These are phyloP conservation scores for Capsaspora owczarzaki DNA, from an alignment of 78 protist species.

Conservation along the genomic window DNA sequence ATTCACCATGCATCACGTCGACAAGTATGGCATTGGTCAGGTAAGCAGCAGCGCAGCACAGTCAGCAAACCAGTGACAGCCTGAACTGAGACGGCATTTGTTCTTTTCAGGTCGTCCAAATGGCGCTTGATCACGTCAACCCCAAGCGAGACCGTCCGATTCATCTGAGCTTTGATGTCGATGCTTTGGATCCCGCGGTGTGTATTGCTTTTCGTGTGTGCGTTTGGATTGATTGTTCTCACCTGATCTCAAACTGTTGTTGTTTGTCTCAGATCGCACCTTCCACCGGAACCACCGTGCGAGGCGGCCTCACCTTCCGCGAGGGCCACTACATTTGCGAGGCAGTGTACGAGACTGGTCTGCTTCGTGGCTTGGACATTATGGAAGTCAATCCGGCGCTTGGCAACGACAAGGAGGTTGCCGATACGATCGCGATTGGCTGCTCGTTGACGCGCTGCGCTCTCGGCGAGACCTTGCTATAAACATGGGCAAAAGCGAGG, in stretches of 20 bases:
- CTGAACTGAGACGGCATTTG: no score
- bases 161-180: slow-evolving; percentile 32
- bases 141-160: slow-evolving; percentile 5
- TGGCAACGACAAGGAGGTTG: not conserved
- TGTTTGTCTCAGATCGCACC: not conserved
- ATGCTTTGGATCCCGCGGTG: slow-evolving; percentile 32
- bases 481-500: no score
- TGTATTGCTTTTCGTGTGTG: not conserved
- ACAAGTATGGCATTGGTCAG: slow-evolving; percentile 25
- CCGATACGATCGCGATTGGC: not conserved
- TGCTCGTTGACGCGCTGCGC: slow-evolving; percentile 6
- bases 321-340: slow-evolving; percentile 30
- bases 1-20: slow-evolving; percentile 23
- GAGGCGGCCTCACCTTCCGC: slow-evolving; percentile 23
- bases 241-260: no score
- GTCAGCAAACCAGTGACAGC: no score
- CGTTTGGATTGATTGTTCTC: not conserved
- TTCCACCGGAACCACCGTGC: slow-evolving; percentile 14
- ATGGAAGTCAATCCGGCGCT: slow-evolving; percentile 20
- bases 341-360: slow-evolving; percentile 6
- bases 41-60: not conserved
- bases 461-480: not conserved
- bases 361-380: slow-evolving; percentile 13
- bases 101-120: slow-evolving; percentile 7
- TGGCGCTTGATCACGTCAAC: not conserved